Evolutionary conservation across 2,329 filamentous ascomycete genomes (phyloP), one percentile per base, ranked within the genome.

Genomic region (Emericellopsis cladophorae): DNA sequence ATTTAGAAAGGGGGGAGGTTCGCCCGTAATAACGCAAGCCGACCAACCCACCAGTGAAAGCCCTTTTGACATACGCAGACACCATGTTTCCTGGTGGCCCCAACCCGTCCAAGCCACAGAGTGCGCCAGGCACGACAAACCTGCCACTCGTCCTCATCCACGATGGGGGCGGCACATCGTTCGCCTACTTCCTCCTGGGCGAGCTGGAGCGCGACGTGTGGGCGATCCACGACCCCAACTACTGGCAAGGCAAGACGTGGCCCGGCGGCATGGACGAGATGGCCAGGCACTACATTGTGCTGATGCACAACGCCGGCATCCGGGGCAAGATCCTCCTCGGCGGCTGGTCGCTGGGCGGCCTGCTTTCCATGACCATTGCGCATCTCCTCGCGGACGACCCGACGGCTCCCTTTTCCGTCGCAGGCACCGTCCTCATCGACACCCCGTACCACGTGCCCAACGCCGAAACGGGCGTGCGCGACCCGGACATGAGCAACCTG

Each of bases 281-380:
- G 53, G 53, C 51, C 18, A 37, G 37, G n/a, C 46, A 49, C 31
- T 57, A 57, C 40, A 49, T 55, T 16, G 42, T 42, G 4, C 40
- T 48, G 26, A 50, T 57, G 36, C 41, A 42, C 23, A 41, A 44
- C 9, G 47, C 48, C 29, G 51, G 52, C 31, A 43, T 57, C 39
- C 45, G 36, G 5, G 54, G 54, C 31, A 42, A 44, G 11, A 48
- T 57, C 34, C 23, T 54, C 36, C 45, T 57, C 5, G 54, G 54
- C 40, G 54, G 54, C 36, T 57, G 54, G 54, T 57, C 54, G 21
- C 51, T 57, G 18, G 54, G 54, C 7, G 54, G 54, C 35, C 52
- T 40, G 40, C 44, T 57, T 18, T 48, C 53, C 14, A 22, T 57
- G 12, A 39, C 47, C 14, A 51, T 57, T 16, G 44, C 54, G 11